A percentile compares a stretch with the other conserved stretches of the same genome.
Conservation (phyloP, 495 filamentous ascomycete genomes). For the Penicillium verhagenii region DNA sequence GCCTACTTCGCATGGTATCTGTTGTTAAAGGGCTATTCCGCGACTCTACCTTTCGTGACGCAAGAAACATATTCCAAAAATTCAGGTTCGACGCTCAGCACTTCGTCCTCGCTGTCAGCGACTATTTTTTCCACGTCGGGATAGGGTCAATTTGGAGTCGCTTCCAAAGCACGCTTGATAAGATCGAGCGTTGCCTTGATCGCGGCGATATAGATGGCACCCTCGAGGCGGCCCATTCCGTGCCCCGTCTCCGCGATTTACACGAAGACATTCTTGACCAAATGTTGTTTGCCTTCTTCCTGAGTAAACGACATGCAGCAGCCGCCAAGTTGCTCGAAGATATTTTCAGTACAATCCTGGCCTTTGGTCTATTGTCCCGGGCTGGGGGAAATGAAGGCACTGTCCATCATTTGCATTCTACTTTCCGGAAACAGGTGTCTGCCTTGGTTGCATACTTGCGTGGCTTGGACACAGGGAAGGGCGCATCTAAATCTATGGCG, state of each 20-base stretch:
- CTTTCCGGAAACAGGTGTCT: constrained; percentile 65
- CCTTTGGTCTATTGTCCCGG: constrained; percentile 58
- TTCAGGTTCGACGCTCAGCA: constrained; percentile 78
- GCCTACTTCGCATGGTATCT: constrained; percentile 75
- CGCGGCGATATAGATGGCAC: constrained; percentile 44
- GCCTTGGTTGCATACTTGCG: constrained; percentile 55
- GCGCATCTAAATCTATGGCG: constrained; percentile 31
- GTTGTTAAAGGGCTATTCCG: constrained; percentile 69
- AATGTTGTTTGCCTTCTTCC: constrained; percentile 71
- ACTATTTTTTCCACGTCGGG: constrained; percentile 76
- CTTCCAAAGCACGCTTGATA: constrained; percentile 64
- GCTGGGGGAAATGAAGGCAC: constrained; percentile 45
- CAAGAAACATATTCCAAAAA: constrained; percentile 49
- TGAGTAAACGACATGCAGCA: constrained; percentile 54
- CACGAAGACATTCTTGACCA: constrained; percentile 77
- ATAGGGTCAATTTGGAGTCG: constrained; percentile 67
- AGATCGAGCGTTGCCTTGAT: constrained; percentile 58
- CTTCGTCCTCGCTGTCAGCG: constrained; percentile 65
- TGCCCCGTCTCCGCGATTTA: constrained; percentile 63
- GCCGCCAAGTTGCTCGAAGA: constrained; percentile 74
- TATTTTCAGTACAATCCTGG: constrained; percentile 69
- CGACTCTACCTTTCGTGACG: constrained; percentile 47
- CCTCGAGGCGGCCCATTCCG: constrained; percentile 52
- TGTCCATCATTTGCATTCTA: constrained; percentile 54
- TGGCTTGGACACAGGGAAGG: constrained; percentile 48